phyloP scores from a whole-genome alignment of 495 filamentous ascomycete species.

The Chlorociboria aeruginascens region DNA sequence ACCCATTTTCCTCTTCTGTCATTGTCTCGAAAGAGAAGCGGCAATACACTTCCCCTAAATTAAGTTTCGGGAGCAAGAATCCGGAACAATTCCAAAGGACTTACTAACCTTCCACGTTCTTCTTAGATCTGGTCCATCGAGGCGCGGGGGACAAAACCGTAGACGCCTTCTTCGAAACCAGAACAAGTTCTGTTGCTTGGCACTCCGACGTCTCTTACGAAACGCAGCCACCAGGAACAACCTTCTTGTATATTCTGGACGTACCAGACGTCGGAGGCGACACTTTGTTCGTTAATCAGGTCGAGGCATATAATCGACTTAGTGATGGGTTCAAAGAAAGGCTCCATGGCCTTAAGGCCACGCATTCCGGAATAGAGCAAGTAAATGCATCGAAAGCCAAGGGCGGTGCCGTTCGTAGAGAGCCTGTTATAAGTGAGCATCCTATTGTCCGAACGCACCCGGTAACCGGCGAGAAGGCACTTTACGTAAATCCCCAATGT shows the following conservation, averaged over 20 bases:
- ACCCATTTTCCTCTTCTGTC: no score
- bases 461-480: slow-evolving; percentile 70
- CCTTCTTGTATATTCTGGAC: slow-evolving; percentile 71
- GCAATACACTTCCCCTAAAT: no score
- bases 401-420: slow-evolving; percentile 53
- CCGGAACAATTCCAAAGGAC: no score
- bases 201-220: slow-evolving; percentile 80
- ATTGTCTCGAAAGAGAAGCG: no score
- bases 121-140: slow-evolving; percentile 54
- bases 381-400: slow-evolving; percentile 38
- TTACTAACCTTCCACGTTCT: no score
- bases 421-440: slow-evolving; percentile 60
- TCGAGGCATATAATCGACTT: slow-evolving; percentile 66
- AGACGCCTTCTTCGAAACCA: slow-evolving; percentile 46
- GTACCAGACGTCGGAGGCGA: slow-evolving; percentile 67
- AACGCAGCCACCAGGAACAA: slow-evolving; percentile 73
- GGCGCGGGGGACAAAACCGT: slow-evolving; percentile 48
- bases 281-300: slow-evolving; percentile 62
- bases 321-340: slow-evolving; percentile 57
- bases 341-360: slow-evolving; percentile 64
- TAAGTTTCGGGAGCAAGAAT: no score
- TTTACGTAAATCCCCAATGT: slow-evolving; percentile 84
- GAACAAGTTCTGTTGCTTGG: slow-evolving; percentile 63
- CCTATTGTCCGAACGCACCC: slow-evolving; percentile 75
- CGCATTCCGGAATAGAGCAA: slow-evolving; percentile 67